These are phyloP conservation scores for Coffea canephora DNA, from an alignment of 257 asterid genomes.

Conservation along the genomic window DNA sequence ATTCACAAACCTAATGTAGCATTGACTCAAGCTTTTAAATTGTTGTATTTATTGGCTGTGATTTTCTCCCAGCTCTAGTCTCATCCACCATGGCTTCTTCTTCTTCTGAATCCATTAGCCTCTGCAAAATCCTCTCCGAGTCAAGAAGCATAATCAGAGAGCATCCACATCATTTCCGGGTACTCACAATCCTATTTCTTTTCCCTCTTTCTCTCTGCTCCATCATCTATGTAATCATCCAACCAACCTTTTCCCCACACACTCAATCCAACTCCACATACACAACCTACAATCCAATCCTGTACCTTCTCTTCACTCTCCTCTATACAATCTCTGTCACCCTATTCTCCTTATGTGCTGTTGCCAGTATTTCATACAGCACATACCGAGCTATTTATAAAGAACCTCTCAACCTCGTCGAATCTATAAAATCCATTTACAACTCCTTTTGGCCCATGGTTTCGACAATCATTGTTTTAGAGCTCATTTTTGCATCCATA, in stretches of 20 bases:
- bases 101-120: conserved; percentile 31
- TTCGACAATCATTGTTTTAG: conserved; percentile 12
- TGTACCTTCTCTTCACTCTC: conserved; percentile 8
- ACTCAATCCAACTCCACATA: conserved; percentile 19
- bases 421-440: conserved; percentile 44
- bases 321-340: conserved; percentile 18
- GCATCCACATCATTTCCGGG: conserved; percentile 45
- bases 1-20: not conserved
- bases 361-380: conserved; percentile 45
- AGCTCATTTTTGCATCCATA: conserved; percentile 7
- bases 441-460: conserved; percentile 34
- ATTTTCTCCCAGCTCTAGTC: not conserved
- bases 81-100: conserved; percentile 18
- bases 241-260: not conserved
- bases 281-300: conserved; percentile 14
- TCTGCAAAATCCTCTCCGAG: conserved; percentile 49
- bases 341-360: conserved; percentile 29
- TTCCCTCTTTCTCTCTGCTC: conserved; percentile 46
- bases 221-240: conserved; percentile 35
- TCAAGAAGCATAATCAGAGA: conserved; percentile 43
- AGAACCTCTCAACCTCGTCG: conserved; percentile 33
- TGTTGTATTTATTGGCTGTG: not conserved
- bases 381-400: conserved; percentile 38
- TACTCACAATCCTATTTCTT: conserved; percentile 52
- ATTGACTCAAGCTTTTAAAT: too few relatives aligned